Evolutionary conservation across 345 rosid genomes (phyloP), one percentile per base, ranked within the genome.

Genomic region (Reutealis trisperma): DNA sequence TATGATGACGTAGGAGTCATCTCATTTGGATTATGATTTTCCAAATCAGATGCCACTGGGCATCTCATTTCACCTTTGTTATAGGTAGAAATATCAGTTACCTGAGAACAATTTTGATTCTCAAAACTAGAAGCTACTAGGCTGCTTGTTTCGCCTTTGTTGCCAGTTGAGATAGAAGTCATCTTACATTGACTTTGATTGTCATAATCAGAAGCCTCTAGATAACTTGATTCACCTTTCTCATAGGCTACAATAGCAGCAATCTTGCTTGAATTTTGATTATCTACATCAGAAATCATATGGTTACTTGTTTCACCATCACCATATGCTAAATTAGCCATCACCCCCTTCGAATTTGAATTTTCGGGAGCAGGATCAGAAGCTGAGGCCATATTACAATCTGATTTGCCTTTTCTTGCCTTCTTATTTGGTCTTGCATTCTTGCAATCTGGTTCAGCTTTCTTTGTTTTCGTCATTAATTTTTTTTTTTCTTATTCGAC

Each of bases 21-120:
- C 34, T 32, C 67, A 64, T 37, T 37, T 21, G 73, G 73, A 52
- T 15, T 30, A 16, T 70, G 25, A 70, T 69, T 47, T 60, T 44
- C 61, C n/a, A 66, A 75, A 66, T 67, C 16, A 24, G 44, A 41
- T 24, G 41, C 42, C 63, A 14, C 9, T 15, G 6, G 65, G 45
- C 9, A n/a, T 18, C 21, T 62, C 12, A 41, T 13, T 62, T 34
- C 77, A 14, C n/a, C 49, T n/a, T 64, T 12, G 8, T 64, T 25
- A 32, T 5, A 13, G 13, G 71, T 14, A 6, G 51, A 41, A 2
- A 12, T 7, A 57, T 6, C 21, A 71, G n/a, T 32, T 5, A n/a
- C 11, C 16, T 34, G 5, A 59, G 34, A 6, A 9, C 2, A 25
- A 49, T 25, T 69, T 49, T 14, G 59, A 69, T 49, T 69, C 10